Percentiles rank a stretch among this genome's conserved stretches.
Evolutionary conservation across 306 rosid genomes (phyloP).

Genomic region (Begonia loranthoides): DNA sequence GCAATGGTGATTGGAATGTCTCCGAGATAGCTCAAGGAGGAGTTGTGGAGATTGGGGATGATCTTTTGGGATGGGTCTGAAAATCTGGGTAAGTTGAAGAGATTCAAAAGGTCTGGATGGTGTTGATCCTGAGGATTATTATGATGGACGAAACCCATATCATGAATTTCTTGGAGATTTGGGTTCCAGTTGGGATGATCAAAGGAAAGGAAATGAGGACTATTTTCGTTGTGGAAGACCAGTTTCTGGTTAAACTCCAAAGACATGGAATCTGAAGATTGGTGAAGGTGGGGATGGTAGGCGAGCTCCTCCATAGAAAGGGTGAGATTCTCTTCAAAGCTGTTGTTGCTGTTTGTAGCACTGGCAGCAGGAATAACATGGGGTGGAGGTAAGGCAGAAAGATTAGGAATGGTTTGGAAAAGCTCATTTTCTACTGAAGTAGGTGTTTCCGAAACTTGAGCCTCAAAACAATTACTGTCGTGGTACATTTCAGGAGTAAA

Average conservation of each 20-base stretch:
- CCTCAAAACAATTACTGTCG: slow-evolving; percentile 43
- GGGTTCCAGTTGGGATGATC: slow-evolving; percentile 37
- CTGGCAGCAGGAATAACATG: slow-evolving; percentile 8
- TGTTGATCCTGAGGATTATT: slow-evolving; percentile 16
- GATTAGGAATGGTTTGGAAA: slow-evolving; percentile 13
- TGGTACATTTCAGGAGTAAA: slow-evolving; percentile 22
- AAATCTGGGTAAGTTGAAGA: slow-evolving; percentile 51
- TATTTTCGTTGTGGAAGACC: slow-evolving; percentile 21
- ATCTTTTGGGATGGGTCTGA: slow-evolving; percentile 30
- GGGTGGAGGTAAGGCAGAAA: slow-evolving; percentile 11
- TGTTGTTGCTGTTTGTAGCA: slow-evolving; percentile 4
- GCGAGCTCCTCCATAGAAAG: slow-evolving; percentile 43
- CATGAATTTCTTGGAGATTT: slow-evolving; percentile 25
- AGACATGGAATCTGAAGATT: slow-evolving; percentile 19
- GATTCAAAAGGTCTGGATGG: slow-evolving; percentile 45
- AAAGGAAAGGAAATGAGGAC: slow-evolving; percentile 3
- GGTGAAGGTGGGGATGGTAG: slow-evolving; percentile 23
- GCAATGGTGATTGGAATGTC: slow-evolving; percentile 31
- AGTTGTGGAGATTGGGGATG: slow-evolving; percentile 18
- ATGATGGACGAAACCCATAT: slow-evolving; percentile 18
- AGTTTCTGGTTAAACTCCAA: slow-evolving; percentile 29
- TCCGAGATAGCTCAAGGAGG: slow-evolving; percentile 24
- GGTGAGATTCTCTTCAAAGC: slow-evolving; percentile 33
- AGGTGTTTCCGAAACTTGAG: slow-evolving; percentile 14
- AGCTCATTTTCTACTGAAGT: slow-evolving; percentile 12